Evolutionary conservation across 805 yeast species (phyloP).

Genomic region (Myxozyma neglecta): DNA sequence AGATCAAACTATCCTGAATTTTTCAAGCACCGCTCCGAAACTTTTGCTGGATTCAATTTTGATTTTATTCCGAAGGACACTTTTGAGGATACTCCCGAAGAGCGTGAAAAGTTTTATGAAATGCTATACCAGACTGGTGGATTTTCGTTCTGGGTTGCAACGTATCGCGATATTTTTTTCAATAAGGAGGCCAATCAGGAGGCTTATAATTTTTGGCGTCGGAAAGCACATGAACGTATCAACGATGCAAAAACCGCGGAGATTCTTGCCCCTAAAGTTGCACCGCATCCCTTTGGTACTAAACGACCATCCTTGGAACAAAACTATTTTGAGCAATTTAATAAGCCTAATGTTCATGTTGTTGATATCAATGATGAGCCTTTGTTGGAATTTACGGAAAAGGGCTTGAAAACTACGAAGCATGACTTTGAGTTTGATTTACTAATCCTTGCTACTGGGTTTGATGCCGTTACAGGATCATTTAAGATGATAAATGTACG

Average conservation of each 20-base stretch:
- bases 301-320: slow-evolving; percentile 36
- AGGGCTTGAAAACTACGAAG: slow-evolving; percentile 27
- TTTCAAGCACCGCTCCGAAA: slow-evolving; percentile 23
- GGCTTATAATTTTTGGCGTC: slow-evolving; percentile 36
- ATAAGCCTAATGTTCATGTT: slow-evolving; percentile 36
- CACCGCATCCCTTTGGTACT: slow-evolving; percentile 36
- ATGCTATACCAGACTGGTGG: slow-evolving; percentile 37
- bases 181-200: slow-evolving; percentile 31
- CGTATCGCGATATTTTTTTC: slow-evolving; percentile 31
- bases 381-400: slow-evolving; percentile 32
- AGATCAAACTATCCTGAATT: slow-evolving; percentile 15
- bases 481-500: slow-evolving; percentile 32
- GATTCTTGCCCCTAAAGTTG: slow-evolving; percentile 34
- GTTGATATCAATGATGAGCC: slow-evolving; percentile 34
- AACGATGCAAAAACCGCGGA: slow-evolving; percentile 32
- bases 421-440: slow-evolving; percentile 30
- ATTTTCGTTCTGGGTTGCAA: slow-evolving; percentile 38
- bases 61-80: slow-evolving; percentile 23
- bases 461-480: slow-evolving; percentile 37
- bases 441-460: slow-evolving; percentile 33
- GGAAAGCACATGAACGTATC: slow-evolving; percentile 30
- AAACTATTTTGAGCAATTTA: slow-evolving; percentile 35
- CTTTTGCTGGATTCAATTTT: slow-evolving; percentile 34
- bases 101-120: slow-evolving; percentile 33
- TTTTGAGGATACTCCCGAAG: slow-evolving; percentile 30